Evolutionary conservation across 306 rosid species (phyloP).

Genomic region (Urtica urens): DNA sequence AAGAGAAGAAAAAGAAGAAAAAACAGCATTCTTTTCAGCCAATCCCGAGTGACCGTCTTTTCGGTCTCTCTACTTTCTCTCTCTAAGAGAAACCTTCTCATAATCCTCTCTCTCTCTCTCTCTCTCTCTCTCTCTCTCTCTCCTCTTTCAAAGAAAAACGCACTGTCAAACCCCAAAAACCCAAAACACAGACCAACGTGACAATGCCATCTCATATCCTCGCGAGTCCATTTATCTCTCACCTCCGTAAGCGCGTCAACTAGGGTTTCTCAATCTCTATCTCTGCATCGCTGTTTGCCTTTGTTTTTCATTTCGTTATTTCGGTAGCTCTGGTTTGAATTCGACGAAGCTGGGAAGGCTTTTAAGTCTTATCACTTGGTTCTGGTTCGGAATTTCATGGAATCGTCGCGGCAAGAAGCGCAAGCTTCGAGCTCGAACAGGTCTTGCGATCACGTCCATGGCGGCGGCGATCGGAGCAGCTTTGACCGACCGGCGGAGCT

Average conservation of each 20-base stretch:
- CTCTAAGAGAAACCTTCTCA: background rate
- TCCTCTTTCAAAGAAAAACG: no score
- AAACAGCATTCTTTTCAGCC: constrained; percentile 22
- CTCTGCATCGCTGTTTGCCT: background rate
- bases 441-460: background rate
- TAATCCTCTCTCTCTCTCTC: background rate
- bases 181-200: constrained; percentile 19
- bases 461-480: constrained; percentile 21
- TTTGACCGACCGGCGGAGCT: constrained; percentile 15
- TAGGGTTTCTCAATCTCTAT: constrained; percentile 37
- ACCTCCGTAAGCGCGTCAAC: constrained; percentile 13
- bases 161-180: constrained; percentile 3
- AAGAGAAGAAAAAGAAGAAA: background rate
- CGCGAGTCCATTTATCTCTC: constrained; percentile 35
- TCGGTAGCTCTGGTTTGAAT: background rate
- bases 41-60: constrained; percentile 25
- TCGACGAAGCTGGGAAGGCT: background rate
- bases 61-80: background rate
- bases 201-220: constrained; percentile 33
- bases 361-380: background rate
- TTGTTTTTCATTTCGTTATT: background rate
- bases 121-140: background rate
- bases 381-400: background rate
- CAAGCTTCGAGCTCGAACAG: constrained; percentile 8
- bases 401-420: constrained; percentile 3